Base-by-base conservation (phyloP, 345 rosid species). In the Lepidium aucheri region DNA sequence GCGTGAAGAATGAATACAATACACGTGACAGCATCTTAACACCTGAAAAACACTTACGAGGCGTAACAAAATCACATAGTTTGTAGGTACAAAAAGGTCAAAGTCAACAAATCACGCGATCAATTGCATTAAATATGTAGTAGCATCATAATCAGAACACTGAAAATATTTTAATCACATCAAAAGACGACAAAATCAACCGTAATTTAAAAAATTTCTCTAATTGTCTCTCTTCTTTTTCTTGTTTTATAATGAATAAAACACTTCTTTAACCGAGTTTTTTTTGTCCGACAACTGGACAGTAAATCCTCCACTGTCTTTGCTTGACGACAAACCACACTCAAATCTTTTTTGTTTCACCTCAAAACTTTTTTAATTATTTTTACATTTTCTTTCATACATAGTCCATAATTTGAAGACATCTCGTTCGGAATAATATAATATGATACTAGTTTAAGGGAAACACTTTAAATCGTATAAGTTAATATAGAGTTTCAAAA, bases 71-170 rank as follows among this genome's bases (percentile, higher is more conserved):
- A 33, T 46, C 57, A 63, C 56, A 11, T 33, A 49, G 35, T 42
- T n/a, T 32, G 26, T 44, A 60, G 45, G 34, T 18, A 32, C 13
- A 8, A 4, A 24, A 16, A 50, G 44, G 60, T 69, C 54, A 70
- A 70, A 62, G 68, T 70, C 74, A 53, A 70, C 20, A 53, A 61
- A 24, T 35, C 10, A 56, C 52, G 58, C 69, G 41, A 44, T 62
- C 10, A 52, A 42, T 43, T 70, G 55, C 69, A 53, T 44, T 62
- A 53, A 62, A 70, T 70, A 34, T 45, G 63, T 44, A 15, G 4
- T 61, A 34, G 46, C 47, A 69, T 52, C 35, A 43, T 61, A 16
- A 53, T 36, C 50, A 62, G n/a, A 58, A 22, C 13, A 60, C 63
- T 39, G 22, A n/a, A 38, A 44, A 1, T 1, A 3, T 3, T 7